A percentile compares a stretch with the other conserved stretches of the same genome.
Evolutionary conservation across 2,329 filamentous ascomycete species (phyloP).

Genomic region (Graphium sp.): DNA sequence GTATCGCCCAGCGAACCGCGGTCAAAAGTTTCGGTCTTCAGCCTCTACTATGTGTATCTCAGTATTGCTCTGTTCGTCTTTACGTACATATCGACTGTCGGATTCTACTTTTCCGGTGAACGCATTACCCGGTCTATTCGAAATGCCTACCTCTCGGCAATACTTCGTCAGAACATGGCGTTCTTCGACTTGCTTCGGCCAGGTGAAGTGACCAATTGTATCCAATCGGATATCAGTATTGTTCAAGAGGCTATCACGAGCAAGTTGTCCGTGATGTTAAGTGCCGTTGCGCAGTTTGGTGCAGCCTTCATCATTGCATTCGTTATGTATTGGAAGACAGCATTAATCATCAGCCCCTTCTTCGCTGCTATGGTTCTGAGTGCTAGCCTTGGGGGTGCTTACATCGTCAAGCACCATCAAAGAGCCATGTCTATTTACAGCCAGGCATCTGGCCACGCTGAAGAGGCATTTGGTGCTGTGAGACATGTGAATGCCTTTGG

Average conservation of each 20-base stretch:
- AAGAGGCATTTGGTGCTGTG: slow-evolving; percentile 30
- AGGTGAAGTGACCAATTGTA: slow-evolving; percentile 9
- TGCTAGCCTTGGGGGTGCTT: slow-evolving; percentile 16
- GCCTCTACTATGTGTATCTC: slow-evolving; percentile 9
- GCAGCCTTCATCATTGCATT: slow-evolving; percentile 22
- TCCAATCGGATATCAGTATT: slow-evolving; percentile 8
- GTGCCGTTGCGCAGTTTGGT: too few species aligned
- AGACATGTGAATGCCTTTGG: slow-evolving; percentile 33
- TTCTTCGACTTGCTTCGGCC: slow-evolving; percentile 10
- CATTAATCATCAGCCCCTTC: slow-evolving; percentile 25
- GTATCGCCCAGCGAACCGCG: too few species aligned
- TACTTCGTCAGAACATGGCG: slow-evolving; percentile 11
- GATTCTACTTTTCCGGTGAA: slow-evolving; percentile 9
- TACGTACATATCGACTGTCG: slow-evolving; percentile 8
- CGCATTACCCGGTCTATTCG: slow-evolving; percentile 7
- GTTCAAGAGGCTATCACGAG: slow-evolving; percentile 9
- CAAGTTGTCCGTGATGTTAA: slow-evolving; percentile 8
- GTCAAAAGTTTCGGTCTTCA: too few species aligned
- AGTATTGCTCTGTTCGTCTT: slow-evolving; percentile 7
- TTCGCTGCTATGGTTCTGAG: slow-evolving; percentile 24
- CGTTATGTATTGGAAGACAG: slow-evolving; percentile 21
- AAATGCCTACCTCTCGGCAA: slow-evolving; percentile 8
- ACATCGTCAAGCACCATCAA: slow-evolving; percentile 24
- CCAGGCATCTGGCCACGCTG: slow-evolving; percentile 24
- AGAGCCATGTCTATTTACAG: slow-evolving; percentile 24